A percentile compares a stretch with the other conserved stretches of the same genome.
These are phyloP conservation scores for Aspergillus haitiensis DNA, from an alignment of 495 filamentous ascomycete genomes.

Conservation along the genomic window DNA sequence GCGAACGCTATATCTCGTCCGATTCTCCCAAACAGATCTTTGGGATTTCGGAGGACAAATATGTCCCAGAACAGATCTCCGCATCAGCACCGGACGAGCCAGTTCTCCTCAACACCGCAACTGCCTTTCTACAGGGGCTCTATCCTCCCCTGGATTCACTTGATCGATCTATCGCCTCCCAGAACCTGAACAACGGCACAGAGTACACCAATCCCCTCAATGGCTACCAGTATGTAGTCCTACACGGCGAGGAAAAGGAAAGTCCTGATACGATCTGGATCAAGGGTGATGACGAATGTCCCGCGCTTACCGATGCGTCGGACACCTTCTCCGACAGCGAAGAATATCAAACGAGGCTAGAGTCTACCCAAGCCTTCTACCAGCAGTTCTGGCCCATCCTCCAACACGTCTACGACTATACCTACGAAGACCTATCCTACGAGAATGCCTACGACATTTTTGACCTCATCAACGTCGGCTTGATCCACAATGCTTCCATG, in stretches of 20 bases:
- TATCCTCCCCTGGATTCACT: slow-evolving; percentile 51
- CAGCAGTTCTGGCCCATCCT: slow-evolving; percentile 55
- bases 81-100: slow-evolving; percentile 54
- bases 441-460: slow-evolving; percentile 65
- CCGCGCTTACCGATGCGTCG: neutral
- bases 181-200: slow-evolving; percentile 52
- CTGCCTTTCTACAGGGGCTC: slow-evolving; percentile 56
- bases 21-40: slow-evolving; percentile 46
- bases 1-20: slow-evolving; percentile 54
- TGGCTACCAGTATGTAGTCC: slow-evolving; percentile 52
- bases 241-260: slow-evolving; percentile 47
- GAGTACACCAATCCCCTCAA: slow-evolving; percentile 47
- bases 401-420: slow-evolving; percentile 50
- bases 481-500: slow-evolving; percentile 45
- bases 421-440: slow-evolving; percentile 48
- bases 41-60: slow-evolving; percentile 52
- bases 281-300: slow-evolving; percentile 35
- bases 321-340: slow-evolving; percentile 54
- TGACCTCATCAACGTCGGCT: slow-evolving; percentile 46
- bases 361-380: slow-evolving; percentile 59
- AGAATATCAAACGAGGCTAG: slow-evolving; percentile 47
- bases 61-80: slow-evolving; percentile 54
- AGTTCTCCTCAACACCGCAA: slow-evolving; percentile 54
- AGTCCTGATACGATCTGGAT: slow-evolving; percentile 48
- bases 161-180: slow-evolving; percentile 16